Conservation (phyloP, 2,329 filamentous ascomycete species). For the Tolypocladium amazonense region DNA sequence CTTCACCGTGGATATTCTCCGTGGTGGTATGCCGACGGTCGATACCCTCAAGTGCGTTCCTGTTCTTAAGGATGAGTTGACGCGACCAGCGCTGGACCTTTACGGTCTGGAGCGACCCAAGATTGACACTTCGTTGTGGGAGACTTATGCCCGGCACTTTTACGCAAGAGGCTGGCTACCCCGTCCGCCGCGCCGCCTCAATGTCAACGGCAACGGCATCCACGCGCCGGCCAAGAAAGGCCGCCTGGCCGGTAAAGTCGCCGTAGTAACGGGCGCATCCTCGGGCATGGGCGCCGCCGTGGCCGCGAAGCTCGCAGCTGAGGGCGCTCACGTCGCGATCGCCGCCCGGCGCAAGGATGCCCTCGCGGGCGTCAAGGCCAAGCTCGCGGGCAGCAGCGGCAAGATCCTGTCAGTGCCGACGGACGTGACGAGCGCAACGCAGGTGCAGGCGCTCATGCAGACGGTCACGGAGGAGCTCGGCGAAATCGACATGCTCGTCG, state of each 20-base stretch:
- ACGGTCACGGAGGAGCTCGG: conserved; percentile 53
- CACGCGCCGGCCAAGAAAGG: conserved; percentile 28
- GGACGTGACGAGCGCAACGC: conserved; percentile 56
- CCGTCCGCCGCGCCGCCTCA: conserved; percentile 42
- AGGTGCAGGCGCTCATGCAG: conserved; percentile 57
- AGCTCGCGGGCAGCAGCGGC: conserved; percentile 43
- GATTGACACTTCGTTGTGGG: conserved; percentile 59
- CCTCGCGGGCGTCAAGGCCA: conserved; percentile 55
- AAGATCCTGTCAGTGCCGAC: conserved; percentile 61
- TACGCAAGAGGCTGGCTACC: conserved; percentile 70
- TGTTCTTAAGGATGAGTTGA: conserved; percentile 61
- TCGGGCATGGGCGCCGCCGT: conserved; percentile 72
- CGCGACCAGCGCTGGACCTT: conserved; percentile 44
- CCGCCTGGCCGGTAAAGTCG: conserved; percentile 57
- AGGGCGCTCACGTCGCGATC: conserved; percentile 63
- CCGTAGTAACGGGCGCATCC: conserved; percentile 68
- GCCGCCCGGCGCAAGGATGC: conserved; percentile 61
- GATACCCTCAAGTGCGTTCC: conserved; percentile 62
- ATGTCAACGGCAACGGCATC: conserved; percentile 17
- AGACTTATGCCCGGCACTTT: conserved; percentile 72
- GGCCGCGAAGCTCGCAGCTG: conserved; percentile 53
- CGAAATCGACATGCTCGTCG: conserved; percentile 67
- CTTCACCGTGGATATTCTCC: conserved; percentile 70
- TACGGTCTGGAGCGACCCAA: conserved; percentile 51
- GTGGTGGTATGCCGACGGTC: conserved; percentile 68